phyloP scores from a whole-genome alignment of 106 monocot genomes.

The Allium cepa region DNA sequence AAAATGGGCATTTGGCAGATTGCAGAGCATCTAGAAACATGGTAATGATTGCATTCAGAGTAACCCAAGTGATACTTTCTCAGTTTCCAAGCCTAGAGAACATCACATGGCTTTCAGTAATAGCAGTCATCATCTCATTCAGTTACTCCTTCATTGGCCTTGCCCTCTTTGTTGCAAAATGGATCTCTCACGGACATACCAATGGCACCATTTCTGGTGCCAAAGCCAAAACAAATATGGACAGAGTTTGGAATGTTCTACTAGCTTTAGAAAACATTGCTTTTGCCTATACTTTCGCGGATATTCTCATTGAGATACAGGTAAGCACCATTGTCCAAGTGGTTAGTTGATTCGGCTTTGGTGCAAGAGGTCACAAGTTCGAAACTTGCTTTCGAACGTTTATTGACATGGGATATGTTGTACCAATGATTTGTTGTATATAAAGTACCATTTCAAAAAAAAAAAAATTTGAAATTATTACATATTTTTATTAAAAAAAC shows the following conservation, averaged over 20 bases:
- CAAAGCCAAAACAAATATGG: background rate
- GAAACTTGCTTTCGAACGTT: too few species aligned
- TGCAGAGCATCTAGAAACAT: constrained; percentile 37
- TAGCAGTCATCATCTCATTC: constrained; percentile 44
- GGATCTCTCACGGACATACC: constrained; percentile 33
- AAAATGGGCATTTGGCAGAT: constrained; percentile 20
- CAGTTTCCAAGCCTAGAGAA: constrained; percentile 59
- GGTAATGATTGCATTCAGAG: constrained; percentile 41
- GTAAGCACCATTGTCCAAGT: too few species aligned
- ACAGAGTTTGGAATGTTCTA: constrained; percentile 35
- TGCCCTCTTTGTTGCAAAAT: constrained; percentile 33
- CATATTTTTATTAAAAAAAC: background rate
- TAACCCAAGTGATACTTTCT: constrained; percentile 42
- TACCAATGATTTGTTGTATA: too few species aligned
- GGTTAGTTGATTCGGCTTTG: too few species aligned
- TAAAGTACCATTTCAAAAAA: too few species aligned
- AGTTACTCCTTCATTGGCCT: constrained; percentile 54
- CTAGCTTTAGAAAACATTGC: constrained; percentile 55
- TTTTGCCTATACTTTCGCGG: constrained; percentile 59
- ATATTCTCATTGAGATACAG: constrained; percentile 50
- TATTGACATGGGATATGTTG: too few species aligned
- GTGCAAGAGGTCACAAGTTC: too few species aligned
- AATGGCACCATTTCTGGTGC: constrained; percentile 24
- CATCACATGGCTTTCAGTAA: constrained; percentile 60
- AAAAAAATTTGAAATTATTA: background rate